Evolutionary conservation across 768 basidiomycete genomes (phyloP).

Genomic region (Fomitopsis pulvina): DNA sequence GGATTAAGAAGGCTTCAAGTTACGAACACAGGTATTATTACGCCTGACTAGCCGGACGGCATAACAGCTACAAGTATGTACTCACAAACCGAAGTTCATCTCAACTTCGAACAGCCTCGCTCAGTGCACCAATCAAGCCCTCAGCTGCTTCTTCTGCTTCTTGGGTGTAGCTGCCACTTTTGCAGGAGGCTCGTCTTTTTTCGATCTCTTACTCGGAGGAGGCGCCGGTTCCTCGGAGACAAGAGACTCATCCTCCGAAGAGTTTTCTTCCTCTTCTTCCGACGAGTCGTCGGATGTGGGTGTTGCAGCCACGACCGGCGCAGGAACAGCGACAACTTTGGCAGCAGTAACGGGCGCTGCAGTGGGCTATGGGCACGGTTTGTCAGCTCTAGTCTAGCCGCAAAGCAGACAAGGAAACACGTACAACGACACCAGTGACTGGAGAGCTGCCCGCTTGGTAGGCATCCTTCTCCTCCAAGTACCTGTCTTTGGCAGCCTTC

Average conservation of each 20-base stretch:
- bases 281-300: constrained; percentile 12
- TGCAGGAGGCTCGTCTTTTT: constrained; percentile 12
- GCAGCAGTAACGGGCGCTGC: neutral
- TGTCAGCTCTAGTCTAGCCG: neutral
- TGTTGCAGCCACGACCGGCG: constrained; percentile 3
- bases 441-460: constrained; percentile 54
- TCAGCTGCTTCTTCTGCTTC: constrained; percentile 38
- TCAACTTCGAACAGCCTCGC: neutral
- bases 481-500: constrained; percentile 54
- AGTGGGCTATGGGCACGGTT: constrained; percentile 1
- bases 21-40: neutral
- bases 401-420: neutral
- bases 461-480: constrained; percentile 54
- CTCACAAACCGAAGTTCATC: neutral
- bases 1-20: neutral
- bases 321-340: neutral
- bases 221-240: constrained; percentile 16
- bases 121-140: constrained; percentile 20
- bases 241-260: constrained; percentile 17
- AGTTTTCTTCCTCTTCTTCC: constrained; percentile 30
- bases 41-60: neutral
- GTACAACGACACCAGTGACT: constrained; percentile 35
- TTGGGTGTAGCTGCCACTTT: constrained; percentile 30
- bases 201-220: constrained; percentile 21
- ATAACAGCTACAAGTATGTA: neutral